Evolutionary conservation across 164 flowering plant species (phyloP).

Genomic region (Chimonanthus praecox): DNA sequence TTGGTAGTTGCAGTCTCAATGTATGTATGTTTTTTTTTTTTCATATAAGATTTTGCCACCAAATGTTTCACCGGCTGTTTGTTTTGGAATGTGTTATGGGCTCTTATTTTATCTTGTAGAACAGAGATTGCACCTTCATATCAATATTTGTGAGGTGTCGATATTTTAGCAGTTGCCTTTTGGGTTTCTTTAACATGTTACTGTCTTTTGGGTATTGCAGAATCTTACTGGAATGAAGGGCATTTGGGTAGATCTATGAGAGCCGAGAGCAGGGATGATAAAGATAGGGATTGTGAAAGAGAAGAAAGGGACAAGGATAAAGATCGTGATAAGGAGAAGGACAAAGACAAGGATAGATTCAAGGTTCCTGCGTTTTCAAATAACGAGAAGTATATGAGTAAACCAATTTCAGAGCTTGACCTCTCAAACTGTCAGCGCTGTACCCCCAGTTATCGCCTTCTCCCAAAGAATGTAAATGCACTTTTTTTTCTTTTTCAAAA

Average conservation of each 20-base stretch:
- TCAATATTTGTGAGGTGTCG: not conserved
- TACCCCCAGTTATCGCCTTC: constrained; percentile 94
- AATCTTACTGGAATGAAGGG: constrained; percentile 53
- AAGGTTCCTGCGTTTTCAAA: constrained; percentile 40
- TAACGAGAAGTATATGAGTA: constrained; percentile 65
- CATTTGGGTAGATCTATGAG: constrained; percentile 38
- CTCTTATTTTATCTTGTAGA: not conserved
- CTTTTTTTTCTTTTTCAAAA: not conserved
- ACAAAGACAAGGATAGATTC: constrained; percentile 58
- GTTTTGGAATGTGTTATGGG: not conserved
- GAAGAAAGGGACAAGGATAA: constrained; percentile 52
- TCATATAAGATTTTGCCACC: not conserved
- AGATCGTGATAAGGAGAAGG: constrained; percentile 45
- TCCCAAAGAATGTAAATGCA: constrained; percentile 74
- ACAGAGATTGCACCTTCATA: not conserved
- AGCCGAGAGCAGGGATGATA: constrained; percentile 53
- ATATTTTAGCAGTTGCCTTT: not conserved
- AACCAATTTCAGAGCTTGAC: constrained; percentile 93
- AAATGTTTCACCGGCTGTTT: not conserved
- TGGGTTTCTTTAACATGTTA: not conserved
- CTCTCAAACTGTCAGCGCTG: constrained; percentile 90
- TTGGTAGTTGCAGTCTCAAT: not conserved
- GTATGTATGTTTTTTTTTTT: not conserved
- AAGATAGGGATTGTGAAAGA: constrained; percentile 48
- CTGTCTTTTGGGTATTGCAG: constrained; percentile 30